Evolutionary conservation across 1,284 basidiomycete species (phyloP).

Genomic region (Thecaphora frezii): DNA sequence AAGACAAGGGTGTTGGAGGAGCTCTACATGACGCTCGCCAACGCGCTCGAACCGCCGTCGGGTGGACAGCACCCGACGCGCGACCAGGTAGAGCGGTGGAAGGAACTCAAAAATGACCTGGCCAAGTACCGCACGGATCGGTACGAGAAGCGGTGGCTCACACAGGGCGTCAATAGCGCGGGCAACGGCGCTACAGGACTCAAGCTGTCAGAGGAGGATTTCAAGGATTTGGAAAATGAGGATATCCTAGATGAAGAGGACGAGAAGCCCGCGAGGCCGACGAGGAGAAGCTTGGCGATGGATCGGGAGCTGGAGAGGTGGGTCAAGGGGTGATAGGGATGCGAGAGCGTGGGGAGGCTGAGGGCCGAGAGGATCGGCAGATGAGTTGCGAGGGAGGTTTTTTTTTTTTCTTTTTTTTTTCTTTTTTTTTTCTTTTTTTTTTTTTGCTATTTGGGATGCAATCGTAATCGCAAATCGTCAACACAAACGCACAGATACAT

Average conservation of each 20-base stretch:
- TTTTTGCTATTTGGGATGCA: too few relatives aligned
- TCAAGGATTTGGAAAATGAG: background rate
- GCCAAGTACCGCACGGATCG: background rate
- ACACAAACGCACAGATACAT: too few relatives aligned
- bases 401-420: too few relatives aligned
- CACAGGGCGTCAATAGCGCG: too few relatives aligned
- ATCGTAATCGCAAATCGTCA: too few relatives aligned
- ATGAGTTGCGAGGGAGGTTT: too few relatives aligned
- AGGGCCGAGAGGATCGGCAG: too few relatives aligned
- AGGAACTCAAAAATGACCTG: background rate
- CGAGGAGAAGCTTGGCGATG: background rate
- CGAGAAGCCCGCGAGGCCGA: background rate
- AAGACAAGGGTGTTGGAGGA: background rate
- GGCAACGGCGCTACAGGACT: background rate
- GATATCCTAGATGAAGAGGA: background rate
- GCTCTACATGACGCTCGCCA: background rate
- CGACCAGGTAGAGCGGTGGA: background rate
- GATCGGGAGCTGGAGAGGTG: background rate
- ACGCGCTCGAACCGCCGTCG: background rate
- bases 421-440: too few relatives aligned
- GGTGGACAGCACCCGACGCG: background rate
- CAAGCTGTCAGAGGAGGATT: background rate
- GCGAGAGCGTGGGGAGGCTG: too few relatives aligned
- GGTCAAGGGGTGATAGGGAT: background rate
- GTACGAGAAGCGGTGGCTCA: background rate